Evolutionary conservation across 2,329 filamentous ascomycete species (phyloP).

Genomic region (Fusarium solani-melongenae): DNA sequence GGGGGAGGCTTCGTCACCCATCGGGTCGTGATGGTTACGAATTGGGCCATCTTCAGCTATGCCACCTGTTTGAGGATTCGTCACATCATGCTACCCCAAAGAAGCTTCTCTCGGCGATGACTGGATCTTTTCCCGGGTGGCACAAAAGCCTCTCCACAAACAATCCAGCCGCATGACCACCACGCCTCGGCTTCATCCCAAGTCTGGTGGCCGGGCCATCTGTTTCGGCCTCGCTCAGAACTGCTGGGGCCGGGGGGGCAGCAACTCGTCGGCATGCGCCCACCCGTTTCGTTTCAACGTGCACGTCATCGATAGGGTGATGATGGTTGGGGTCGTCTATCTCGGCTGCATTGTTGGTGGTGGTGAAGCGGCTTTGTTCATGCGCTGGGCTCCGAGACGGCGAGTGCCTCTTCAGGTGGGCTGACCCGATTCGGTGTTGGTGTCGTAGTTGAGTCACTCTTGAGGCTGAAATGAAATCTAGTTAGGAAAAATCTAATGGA

Average conservation of each 20-base stretch:
- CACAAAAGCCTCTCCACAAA: conserved; percentile 10
- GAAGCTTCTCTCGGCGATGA: conserved; percentile 5
- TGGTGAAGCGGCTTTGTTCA: background rate
- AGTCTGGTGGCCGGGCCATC: conserved; percentile 5
- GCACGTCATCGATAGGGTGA: conserved; percentile 3
- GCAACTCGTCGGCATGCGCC: conserved; percentile 11
- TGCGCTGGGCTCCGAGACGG: background rate
- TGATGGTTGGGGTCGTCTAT: conserved; percentile 3
- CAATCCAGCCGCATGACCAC: conserved; percentile 16
- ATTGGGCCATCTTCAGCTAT: background rate
- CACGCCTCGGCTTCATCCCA: conserved; percentile 1
- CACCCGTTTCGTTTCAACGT: conserved; percentile 25
- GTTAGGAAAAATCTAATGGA: background rate
- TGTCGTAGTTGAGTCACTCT: background rate
- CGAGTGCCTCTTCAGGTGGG: background rate
- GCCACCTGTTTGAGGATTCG: conserved; percentile 5
- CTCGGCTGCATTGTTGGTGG: background rate
- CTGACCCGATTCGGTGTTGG: background rate
- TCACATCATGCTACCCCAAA: conserved; percentile 14
- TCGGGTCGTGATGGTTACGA: background rate
- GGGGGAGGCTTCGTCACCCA: background rate
- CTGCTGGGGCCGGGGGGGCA: background rate
- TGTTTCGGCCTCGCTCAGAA: conserved; percentile 26
- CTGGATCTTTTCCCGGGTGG: conserved; percentile 3
- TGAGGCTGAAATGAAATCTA: background rate